phyloP scores from a whole-genome alignment of 1,284 basidiomycete species.

The Cutaneotrichosporon spelunceum region DNA sequence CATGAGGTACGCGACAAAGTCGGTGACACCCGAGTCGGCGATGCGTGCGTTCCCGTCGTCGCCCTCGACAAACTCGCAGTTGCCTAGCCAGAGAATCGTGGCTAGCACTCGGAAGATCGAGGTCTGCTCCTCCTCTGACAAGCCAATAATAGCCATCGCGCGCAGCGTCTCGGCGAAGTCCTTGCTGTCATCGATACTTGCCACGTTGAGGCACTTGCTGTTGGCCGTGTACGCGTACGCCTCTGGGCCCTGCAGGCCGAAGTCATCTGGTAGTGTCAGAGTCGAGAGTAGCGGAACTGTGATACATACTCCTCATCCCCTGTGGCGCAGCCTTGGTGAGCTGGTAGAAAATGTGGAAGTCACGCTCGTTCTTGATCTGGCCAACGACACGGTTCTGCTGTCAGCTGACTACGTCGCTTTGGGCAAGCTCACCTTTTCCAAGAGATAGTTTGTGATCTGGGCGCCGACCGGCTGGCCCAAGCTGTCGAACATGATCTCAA shows the following conservation, averaged over 20 bases:
- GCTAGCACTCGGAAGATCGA: constrained; percentile 94
- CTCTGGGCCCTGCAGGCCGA: constrained; percentile 95
- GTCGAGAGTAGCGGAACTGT: no score
- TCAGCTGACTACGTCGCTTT: constrained; percentile 23
- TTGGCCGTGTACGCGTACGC: constrained; percentile 90
- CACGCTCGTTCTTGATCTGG: constrained; percentile 92
- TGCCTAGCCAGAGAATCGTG: constrained; percentile 92
- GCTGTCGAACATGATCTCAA: constrained; percentile 98
- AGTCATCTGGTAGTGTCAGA: constrained; percentile 65
- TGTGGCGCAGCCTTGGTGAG: constrained; percentile 93
- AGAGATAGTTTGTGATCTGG: constrained; percentile 95
- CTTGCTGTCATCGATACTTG: constrained; percentile 81
- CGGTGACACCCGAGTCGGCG: constrained; percentile 81
- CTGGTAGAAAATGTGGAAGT: constrained; percentile 99
- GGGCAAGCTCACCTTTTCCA: constrained; percentile 67
- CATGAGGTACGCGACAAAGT: constrained; percentile 93
- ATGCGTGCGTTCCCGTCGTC: constrained; percentile 85
- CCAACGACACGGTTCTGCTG: constrained; percentile 80
- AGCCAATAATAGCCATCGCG: constrained; percentile 91
- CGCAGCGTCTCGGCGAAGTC: constrained; percentile 86
- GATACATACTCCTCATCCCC: constrained; percentile 70
- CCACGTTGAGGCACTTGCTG: constrained; percentile 88
- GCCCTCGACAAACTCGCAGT: constrained; percentile 82
- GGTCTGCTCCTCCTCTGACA: constrained; percentile 77
- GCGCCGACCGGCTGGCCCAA: constrained; percentile 93